A percentile compares a stretch with the other conserved stretches of the same genome.
Evolutionary conservation across 2,329 filamentous ascomycete species (phyloP).

Genomic region (Aspergillus sp.): DNA sequence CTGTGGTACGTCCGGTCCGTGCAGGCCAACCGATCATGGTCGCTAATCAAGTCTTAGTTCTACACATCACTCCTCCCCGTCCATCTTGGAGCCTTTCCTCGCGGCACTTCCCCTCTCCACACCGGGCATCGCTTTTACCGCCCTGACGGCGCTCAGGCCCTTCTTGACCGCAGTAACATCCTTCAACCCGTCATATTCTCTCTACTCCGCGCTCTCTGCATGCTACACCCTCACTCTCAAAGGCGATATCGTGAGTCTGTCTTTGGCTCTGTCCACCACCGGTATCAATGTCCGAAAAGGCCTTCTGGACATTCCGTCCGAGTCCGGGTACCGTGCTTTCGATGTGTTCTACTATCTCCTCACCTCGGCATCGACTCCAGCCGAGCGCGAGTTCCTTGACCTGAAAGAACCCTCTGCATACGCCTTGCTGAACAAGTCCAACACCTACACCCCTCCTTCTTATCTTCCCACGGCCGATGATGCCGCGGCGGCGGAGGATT

Average conservation of each 20-base stretch:
- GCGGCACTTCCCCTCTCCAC: slow-evolving; percentile 76
- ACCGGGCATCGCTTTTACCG: slow-evolving; percentile 72
- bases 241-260: slow-evolving; percentile 74
- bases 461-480: slow-evolving; percentile 94
- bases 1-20: slow-evolving; percentile 63
- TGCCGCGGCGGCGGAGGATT: slow-evolving; percentile 88
- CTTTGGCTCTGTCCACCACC: slow-evolving; percentile 76
- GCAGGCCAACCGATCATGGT: slow-evolving; percentile 17
- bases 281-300: slow-evolving; percentile 83
- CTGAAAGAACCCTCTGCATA: slow-evolving; percentile 77
- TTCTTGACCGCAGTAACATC: slow-evolving; percentile 87
- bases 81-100: slow-evolving; percentile 77
- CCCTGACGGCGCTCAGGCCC: slow-evolving; percentile 77
- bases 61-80: slow-evolving; percentile 84
- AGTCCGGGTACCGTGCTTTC: slow-evolving; percentile 85
- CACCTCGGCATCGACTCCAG: slow-evolving; percentile 82
- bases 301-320: slow-evolving; percentile 73
- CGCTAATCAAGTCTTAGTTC: slow-evolving; percentile 56
- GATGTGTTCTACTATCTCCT: slow-evolving; percentile 98
- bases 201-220: slow-evolving; percentile 77
- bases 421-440: slow-evolving; percentile 74
- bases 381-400: slow-evolving; percentile 84
- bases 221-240: slow-evolving; percentile 77
- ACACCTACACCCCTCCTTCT: slow-evolving; percentile 79
- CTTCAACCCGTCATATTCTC: slow-evolving; percentile 78